Evolutionary conservation across 148 eudicot species (phyloP).

Genomic region (Chenopodium berlandieri): DNA sequence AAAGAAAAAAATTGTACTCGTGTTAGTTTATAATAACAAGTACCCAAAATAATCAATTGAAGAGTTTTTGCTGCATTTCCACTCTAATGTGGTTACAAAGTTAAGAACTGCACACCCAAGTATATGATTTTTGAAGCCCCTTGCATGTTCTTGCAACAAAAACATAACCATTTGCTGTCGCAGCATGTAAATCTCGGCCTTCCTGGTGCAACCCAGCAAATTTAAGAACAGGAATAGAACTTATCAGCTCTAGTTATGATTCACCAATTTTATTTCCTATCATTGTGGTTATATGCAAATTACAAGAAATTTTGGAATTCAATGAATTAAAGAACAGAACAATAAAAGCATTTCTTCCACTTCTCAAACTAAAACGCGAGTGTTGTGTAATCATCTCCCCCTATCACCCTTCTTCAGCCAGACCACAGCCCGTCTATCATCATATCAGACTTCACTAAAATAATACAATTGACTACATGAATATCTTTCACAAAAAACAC

Average conservation of each 20-base stretch:
- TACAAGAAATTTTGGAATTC: slow-evolving; percentile 16
- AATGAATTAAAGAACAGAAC: slow-evolving; percentile 17
- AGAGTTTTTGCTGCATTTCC: no score
- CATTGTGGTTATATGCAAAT: slow-evolving; percentile 16
- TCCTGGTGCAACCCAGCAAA: neutral
- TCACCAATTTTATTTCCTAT: neutral
- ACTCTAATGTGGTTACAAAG: no score
- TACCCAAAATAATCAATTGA: no score
- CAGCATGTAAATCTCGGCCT: neutral
- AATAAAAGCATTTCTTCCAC: slow-evolving; percentile 1
- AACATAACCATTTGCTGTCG: no score
- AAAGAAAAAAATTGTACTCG: no score
- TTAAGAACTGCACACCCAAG: no score
- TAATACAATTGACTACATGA: slow-evolving; percentile 23
- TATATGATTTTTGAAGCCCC: no score
- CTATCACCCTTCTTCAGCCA: slow-evolving; percentile 14
- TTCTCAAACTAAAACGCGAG: slow-evolving; percentile 1
- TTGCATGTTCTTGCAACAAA: no score
- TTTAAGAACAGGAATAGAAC: neutral
- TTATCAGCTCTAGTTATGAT: neutral
- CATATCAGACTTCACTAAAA: slow-evolving; percentile 14
- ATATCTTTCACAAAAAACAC: neutral
- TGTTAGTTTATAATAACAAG: no score
- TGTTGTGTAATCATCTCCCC: neutral
- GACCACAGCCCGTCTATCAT: slow-evolving; percentile 16